A percentile compares a stretch with the other conserved stretches of the same genome.
Conservation (phyloP, 177 flowering plant species). For the Vitis hybrid region DNA sequence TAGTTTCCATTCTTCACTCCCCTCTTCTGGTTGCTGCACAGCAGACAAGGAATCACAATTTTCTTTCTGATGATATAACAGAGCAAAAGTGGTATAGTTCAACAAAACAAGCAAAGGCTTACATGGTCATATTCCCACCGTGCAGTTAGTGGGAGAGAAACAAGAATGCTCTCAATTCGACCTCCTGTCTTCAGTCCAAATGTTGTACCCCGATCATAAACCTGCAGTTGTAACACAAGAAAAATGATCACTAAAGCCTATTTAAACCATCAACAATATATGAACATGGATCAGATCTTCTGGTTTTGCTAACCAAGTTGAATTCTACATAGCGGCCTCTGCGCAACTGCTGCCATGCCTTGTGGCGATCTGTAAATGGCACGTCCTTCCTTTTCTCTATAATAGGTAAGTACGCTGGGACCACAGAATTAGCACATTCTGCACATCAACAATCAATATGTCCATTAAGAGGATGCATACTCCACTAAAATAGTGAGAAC, state of each 20-base stretch:
- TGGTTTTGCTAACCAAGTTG: slow-evolving; percentile 67
- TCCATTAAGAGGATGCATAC: background rate
- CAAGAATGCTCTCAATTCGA: slow-evolving; percentile 95
- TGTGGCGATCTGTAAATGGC: slow-evolving; percentile 75
- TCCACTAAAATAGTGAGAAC: too few relatives aligned
- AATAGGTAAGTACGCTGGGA: slow-evolving; percentile 91
- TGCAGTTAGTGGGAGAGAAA: slow-evolving; percentile 91
- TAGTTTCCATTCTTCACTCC: slow-evolving; percentile 96
- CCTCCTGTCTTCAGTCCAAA: slow-evolving; percentile 99
- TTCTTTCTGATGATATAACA: too few relatives aligned
- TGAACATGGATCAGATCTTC: background rate
- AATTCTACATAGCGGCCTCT: slow-evolving; percentile 96
- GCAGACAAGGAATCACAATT: slow-evolving; percentile 1
- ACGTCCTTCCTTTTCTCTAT: slow-evolving; percentile 81
- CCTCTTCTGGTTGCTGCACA: slow-evolving; percentile 86
- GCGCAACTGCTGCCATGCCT: slow-evolving; percentile 94
- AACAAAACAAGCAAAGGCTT: slow-evolving; percentile 20
- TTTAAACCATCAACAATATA: background rate
- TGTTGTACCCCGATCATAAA: slow-evolving; percentile 97
- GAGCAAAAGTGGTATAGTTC: background rate
- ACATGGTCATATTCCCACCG: slow-evolving; percentile 99
- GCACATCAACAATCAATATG: slow-evolving; percentile 20
- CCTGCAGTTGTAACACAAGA: slow-evolving; percentile 36
- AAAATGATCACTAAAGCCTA: background rate
- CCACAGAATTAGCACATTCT: slow-evolving; percentile 94